Conservation (phyloP, 2,329 filamentous ascomycete species). For the Thelonectria rubi region DNA sequence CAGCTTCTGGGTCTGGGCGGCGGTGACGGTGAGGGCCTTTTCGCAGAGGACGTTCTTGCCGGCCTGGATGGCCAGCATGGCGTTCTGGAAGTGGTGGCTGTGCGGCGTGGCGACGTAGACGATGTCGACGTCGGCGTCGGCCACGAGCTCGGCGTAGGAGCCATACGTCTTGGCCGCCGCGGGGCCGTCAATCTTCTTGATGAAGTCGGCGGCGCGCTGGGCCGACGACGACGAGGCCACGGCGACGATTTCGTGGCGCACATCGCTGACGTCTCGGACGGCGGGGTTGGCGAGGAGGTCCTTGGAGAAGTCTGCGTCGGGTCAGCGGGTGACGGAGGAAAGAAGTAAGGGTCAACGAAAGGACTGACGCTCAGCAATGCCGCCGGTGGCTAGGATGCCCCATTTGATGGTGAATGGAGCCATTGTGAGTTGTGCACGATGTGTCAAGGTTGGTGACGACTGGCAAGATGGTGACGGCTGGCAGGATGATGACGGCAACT, state of each 20-base stretch:
- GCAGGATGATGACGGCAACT: neutral
- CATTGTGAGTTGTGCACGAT: constrained; percentile 13
- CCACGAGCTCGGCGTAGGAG: constrained; percentile 82
- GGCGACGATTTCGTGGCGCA: constrained; percentile 80
- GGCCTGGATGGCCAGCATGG: constrained; percentile 82
- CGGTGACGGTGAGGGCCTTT: constrained; percentile 89
- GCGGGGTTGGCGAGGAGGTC: constrained; percentile 81
- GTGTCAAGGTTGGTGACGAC: no score
- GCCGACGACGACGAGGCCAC: constrained; percentile 81
- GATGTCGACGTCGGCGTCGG: constrained; percentile 81
- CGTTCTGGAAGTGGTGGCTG: constrained; percentile 92
- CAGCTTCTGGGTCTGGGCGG: constrained; percentile 76
- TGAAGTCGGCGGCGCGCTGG: constrained; percentile 75
- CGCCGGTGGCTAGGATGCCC: constrained; percentile 69
- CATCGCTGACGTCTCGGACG: constrained; percentile 73
- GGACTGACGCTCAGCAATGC: constrained; percentile 66
- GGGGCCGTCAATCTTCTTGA: constrained; percentile 75
- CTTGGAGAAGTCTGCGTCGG: constrained; percentile 69
- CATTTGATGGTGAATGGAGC: constrained; percentile 61
- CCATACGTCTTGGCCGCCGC: constrained; percentile 76
- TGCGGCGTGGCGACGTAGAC: constrained; percentile 91
- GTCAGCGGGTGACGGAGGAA: neutral
- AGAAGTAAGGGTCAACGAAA: neutral
- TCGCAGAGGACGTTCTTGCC: constrained; percentile 92
- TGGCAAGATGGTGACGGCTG: no score